Evolutionary conservation across 2,329 filamentous ascomycete genomes (phyloP), one percentile per base, ranked within the genome.

Genomic region (Mycogone perniciosa): DNA sequence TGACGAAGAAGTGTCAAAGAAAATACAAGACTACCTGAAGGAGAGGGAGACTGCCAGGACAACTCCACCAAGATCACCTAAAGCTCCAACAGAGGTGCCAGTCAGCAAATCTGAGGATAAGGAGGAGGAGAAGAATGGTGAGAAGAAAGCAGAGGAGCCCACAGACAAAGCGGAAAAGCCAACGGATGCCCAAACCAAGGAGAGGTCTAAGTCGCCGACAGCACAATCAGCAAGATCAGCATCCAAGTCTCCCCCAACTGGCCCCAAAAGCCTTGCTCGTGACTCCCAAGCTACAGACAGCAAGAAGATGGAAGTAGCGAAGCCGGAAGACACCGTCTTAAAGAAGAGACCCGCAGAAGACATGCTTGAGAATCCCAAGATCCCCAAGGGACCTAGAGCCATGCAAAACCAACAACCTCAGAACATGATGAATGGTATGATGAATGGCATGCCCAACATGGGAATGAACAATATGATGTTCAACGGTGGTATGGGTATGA

Each of bases 281-380:
- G 42, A 76, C 26, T 13, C 43, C 29, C 31, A 74, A 52, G 60
- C 67, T 8, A 66, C 70, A 44, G 69, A 67, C 33, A 71, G 67
- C 56, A 56, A 72, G 40, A 50, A 58, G 31, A 50, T 56, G 7
- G 63, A 64, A n/a, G 51, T 48, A 35, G 46, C 53, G 53, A 68
- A 61, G 55, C 63, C 60, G 4, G 62, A 67, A 29, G 63, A 66
- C 29, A 54, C 50, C 47, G 70, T 69, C 51, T 72, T 80, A 29
- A 93, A 88, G 71, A 99, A 97, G 72, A 83, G 93, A 26, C 80
- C 86, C 8, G 89, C 90, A 10, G 89, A 92, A 34, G 85, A 90
- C 47, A 76, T 76, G 31, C 71, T 79, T 6, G 81, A 84, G 59
- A 84, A 85, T 58, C 79, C 80, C 38, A 80, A 79, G 62, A 80